Percentiles rank a stretch among this genome's conserved stretches.
Conservation (phyloP, 768 basidiomycete species). For the Leccinum arenicola region DNA sequence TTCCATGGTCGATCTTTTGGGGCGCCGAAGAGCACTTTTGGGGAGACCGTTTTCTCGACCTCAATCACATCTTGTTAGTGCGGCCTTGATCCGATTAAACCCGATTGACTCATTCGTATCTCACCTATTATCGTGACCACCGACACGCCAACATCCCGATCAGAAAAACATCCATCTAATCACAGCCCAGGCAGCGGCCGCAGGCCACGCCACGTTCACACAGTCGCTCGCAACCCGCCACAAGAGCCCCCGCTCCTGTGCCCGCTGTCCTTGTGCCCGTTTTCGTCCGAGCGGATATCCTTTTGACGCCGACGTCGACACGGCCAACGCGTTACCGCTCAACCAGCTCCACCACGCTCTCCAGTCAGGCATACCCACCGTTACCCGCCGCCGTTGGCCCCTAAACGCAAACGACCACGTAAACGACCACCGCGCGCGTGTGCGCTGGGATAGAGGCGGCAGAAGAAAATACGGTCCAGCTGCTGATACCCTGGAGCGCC, state of each 20-base stretch:
- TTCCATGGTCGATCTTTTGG: conserved; percentile 91
- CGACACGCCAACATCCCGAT: background rate
- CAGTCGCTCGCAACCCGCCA: conserved; percentile 39
- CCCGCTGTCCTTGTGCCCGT: conserved; percentile 7
- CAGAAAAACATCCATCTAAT: conserved; percentile 31
- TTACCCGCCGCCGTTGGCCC: conserved; percentile 55
- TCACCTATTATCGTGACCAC: background rate
- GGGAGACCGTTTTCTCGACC: conserved; percentile 98
- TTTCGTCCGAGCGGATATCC: conserved; percentile 10
- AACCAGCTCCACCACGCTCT: conserved; percentile 15
- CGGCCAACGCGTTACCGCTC: background rate
- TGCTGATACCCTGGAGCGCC: background rate
- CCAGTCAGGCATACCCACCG: conserved; percentile 42
- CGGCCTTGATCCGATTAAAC: conserved; percentile 5
- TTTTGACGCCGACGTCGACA: conserved; percentile 6
- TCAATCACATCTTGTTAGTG: conserved; percentile 94
- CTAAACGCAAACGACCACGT: conserved; percentile 56
- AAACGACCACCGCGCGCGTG: conserved; percentile 27
- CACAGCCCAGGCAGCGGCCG: conserved; percentile 25
- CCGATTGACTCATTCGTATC: conserved; percentile 10
- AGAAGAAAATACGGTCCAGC: conserved; percentile 37
- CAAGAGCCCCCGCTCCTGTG: conserved; percentile 30
- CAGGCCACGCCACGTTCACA: conserved; percentile 29
- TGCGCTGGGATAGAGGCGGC: conserved; percentile 30
- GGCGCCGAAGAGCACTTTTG: conserved; percentile 79